Evolutionary conservation across 1,139 yeast species (phyloP).

Genomic region (Blastobotrys malaysiensis): DNA sequence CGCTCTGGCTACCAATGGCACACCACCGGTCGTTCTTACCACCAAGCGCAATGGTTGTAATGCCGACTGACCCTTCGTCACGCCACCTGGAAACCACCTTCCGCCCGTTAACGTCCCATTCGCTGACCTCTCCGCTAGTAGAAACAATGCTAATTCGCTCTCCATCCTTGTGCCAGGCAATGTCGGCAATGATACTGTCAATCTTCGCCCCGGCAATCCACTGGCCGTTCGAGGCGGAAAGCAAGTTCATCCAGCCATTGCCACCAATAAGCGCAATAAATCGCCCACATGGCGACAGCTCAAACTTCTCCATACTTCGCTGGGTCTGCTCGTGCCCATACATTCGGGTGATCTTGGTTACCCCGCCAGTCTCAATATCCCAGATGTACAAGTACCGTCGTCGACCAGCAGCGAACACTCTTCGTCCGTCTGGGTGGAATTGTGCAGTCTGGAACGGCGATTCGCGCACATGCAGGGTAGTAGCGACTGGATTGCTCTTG

Average conservation of each 20-base stretch:
- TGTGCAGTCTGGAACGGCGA: conserved; percentile 75
- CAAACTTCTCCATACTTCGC: conserved; percentile 81
- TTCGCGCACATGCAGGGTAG: conserved; percentile 72
- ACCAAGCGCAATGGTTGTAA: conserved; percentile 73
- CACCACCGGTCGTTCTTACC: conserved; percentile 74
- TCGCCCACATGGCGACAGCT: conserved; percentile 63
- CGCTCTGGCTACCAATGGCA: conserved; percentile 85
- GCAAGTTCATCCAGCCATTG: conserved; percentile 83
- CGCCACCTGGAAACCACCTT: conserved; percentile 66
- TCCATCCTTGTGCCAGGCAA: conserved; percentile 58
- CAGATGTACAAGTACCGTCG: conserved; percentile 88
- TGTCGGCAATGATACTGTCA: conserved; percentile 76
- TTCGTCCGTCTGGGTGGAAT: conserved; percentile 51
- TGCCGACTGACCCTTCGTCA: conserved; percentile 82
- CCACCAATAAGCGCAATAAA: conserved; percentile 75
- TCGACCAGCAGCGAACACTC: conserved; percentile 83
- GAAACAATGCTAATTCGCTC: conserved; percentile 58
- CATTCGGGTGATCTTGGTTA: conserved; percentile 80
- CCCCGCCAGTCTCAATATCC: conserved; percentile 70
- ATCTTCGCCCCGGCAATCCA: conserved; percentile 83
- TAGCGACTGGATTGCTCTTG: conserved; percentile 71
- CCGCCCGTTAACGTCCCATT: conserved; percentile 53
- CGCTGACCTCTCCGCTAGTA: conserved; percentile 88
- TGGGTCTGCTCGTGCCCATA: conserved; percentile 89
- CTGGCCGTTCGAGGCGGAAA: conserved; percentile 73